Conservation (phyloP, 2,329 filamentous ascomycete species). For the Xylaria sp. region DNA sequence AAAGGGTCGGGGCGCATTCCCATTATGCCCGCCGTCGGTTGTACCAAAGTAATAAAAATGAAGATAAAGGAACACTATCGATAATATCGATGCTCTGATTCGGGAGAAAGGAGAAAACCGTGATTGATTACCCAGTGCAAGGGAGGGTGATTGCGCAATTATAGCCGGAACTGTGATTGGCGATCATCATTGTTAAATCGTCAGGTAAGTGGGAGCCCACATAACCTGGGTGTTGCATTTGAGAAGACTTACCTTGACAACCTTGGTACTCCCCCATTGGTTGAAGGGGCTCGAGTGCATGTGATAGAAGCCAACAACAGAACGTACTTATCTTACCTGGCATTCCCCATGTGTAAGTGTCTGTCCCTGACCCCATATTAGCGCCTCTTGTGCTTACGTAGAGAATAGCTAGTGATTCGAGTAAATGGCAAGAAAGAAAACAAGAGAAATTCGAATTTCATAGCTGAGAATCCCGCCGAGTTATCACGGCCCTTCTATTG, state of each 20-base stretch:
- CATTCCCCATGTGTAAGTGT: background rate
- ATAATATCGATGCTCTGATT: background rate
- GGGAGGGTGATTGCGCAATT: constrained; percentile 16
- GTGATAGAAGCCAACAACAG: constrained; percentile 12
- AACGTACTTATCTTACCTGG: background rate
- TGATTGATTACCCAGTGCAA: background rate
- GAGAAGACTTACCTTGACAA: background rate
- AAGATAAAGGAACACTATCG: background rate
- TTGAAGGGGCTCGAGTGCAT: constrained; percentile 5
- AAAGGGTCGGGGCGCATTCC: background rate
- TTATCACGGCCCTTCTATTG: constrained; percentile 24
- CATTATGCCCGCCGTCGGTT: constrained; percentile 3
- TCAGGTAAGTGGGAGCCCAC: background rate
- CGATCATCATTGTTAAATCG: background rate
- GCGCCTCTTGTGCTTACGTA: background rate
- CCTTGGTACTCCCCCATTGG: background rate
- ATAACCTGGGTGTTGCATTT: background rate
- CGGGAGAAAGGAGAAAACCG: constrained; percentile 1
- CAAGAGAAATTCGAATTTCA: background rate
- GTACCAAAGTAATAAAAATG: constrained; percentile 11
- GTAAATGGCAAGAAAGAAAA: background rate
- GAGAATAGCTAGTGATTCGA: background rate
- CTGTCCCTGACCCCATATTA: background rate
- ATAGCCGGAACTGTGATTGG: constrained; percentile 12
- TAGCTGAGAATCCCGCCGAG: constrained; percentile 1